Conservation (phyloP, 495 filamentous ascomycete species). For the Penicillium goetzii region DNA sequence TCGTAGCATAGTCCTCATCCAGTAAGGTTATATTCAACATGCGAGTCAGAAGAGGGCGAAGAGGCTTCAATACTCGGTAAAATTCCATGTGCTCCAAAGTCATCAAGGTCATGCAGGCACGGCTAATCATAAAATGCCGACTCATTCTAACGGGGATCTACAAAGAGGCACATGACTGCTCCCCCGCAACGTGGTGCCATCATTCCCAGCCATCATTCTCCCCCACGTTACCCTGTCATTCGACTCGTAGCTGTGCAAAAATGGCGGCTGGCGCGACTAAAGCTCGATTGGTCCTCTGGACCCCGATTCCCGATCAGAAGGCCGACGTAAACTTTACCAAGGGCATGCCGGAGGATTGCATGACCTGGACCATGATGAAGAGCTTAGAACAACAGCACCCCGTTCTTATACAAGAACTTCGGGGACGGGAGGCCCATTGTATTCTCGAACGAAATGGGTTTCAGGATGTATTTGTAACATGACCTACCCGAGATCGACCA, state of each 20-base stretch:
- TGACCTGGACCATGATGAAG: slow-evolving; percentile 4
- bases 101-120: not conserved
- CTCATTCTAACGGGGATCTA: not conserved
- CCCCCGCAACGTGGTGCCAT: not conserved
- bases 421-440: slow-evolving; percentile 15
- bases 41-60: too few species aligned
- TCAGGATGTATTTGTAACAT: slow-evolving; percentile 15
- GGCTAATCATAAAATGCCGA: not conserved
- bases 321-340: slow-evolving; percentile 12
- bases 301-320: not conserved
- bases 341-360: slow-evolving; percentile 3
- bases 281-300: slow-evolving; percentile 17
- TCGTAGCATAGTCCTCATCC: too few species aligned
- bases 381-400: slow-evolving; percentile 1
- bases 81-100: not conserved
- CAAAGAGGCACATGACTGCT: not conserved
- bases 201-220: not conserved
- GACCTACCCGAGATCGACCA: slow-evolving; percentile 18
- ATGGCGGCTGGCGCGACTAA: slow-evolving; percentile 3
- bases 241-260: not conserved
- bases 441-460: slow-evolving; percentile 19
- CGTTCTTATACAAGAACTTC: slow-evolving; percentile 19
- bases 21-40: too few species aligned
- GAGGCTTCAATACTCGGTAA: too few species aligned
- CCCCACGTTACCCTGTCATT: not conserved